Base-by-base conservation (phyloP, 495 filamentous ascomycete genomes). In the Diplogelasinospora grovesii region DNA sequence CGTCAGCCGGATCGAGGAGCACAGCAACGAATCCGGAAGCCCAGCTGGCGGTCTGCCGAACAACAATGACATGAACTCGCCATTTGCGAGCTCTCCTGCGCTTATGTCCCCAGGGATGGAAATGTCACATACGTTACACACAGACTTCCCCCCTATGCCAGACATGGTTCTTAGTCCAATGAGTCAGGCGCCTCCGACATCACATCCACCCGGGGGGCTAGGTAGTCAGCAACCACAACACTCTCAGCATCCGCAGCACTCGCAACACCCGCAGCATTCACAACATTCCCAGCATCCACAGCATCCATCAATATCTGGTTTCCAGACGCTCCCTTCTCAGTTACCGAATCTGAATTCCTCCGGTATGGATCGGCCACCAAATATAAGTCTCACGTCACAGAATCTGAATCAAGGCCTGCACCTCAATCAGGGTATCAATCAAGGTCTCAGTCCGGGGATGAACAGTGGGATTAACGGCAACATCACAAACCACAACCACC, bases 111-210 rank as follows among this genome's bases (percentile, higher is more conserved):
- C 66, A 0, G 53, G 57, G 9, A 48, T 61, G 19, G 66, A 70
- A 2, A 58, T 63, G 34, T 42, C 50, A 6, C 64, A 62, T 6
- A 39, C 32, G 8, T 22, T 66, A 29, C 47, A 28, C 11, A 42
- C 43, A 25, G 60, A 65, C n/a, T 73, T 61, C 44, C 63, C 52
- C 21, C 49, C 64, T 5, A 64, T 71, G 44, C 57, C 64, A 3
- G 69, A 71, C 1, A 69, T 73, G 51, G 61, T 63, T 19, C 63
- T 71, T 56, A 71, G 61, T 32, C 68, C 69, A 1, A 62, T 70
- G 28, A 60, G 63, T 22, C 64, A 63, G 35, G 43, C 52, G 11
- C 50, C 64, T 1, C 55, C 51, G 14, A 36, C 61, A 4, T 31
- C 67, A 7, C 33, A 53, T 13, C 54, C 57, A 15, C 43, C 57